phyloP scores from a whole-genome alignment of 345 rosid species.

The Draba incana region DNA sequence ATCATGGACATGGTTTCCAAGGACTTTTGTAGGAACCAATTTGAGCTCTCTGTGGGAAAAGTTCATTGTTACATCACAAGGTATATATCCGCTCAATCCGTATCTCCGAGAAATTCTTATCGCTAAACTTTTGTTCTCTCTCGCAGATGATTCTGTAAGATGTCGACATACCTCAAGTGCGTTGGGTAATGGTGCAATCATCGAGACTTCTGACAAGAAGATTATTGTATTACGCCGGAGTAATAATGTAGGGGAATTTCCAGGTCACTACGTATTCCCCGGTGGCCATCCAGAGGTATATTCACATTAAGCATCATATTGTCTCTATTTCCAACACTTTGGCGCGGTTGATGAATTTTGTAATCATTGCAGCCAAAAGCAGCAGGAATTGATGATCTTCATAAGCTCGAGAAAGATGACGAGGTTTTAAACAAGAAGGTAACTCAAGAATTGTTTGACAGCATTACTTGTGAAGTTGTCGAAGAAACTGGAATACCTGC shows the following conservation, averaged over 20 bases:
- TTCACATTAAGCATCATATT: not conserved
- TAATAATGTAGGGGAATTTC: conserved; percentile 89
- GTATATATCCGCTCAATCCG: conserved; percentile 46
- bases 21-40: conserved; percentile 90
- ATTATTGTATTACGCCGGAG: conserved; percentile 75
- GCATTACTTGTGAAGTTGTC: conserved; percentile 75
- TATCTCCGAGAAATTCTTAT: not conserved
- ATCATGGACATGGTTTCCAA: conserved; percentile 40
- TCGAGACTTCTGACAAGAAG: conserved; percentile 76
- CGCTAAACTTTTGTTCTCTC: conserved; percentile 23
- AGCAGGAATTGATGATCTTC: conserved; percentile 53
- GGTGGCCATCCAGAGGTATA: conserved; percentile 96
- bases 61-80: conserved; percentile 74
- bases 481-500: conserved; percentile 92
- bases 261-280: conserved; percentile 87
- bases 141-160: conserved; percentile 58
- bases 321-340: conserved; percentile 5
- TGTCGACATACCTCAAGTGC: conserved; percentile 87
- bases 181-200: conserved; percentile 78
- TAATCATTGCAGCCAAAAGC: conserved; percentile 60
- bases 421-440: conserved; percentile 54
- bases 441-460: conserved; percentile 76
- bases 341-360: conserved; percentile 17
- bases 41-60: conserved; percentile 81
- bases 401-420: conserved; percentile 39